Evolutionary conservation across 306 rosid species (phyloP), one percentile per base, ranked within the genome.

Genomic region (Cucurbita moschata): DNA sequence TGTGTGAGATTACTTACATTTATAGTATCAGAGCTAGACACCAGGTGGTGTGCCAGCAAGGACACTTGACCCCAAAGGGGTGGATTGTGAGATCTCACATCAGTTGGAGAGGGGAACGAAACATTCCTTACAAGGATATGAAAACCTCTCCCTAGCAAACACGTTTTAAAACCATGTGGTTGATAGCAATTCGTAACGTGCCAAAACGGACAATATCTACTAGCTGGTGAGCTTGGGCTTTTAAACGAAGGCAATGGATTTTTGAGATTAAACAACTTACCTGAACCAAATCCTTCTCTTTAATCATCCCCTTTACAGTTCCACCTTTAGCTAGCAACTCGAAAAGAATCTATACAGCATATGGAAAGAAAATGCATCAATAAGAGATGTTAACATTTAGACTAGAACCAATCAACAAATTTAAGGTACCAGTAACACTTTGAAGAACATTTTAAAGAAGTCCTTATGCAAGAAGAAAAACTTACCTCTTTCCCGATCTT

Each of bases 401-500:
- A 68, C 6, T 13, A 8, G 13, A 47, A 69, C 19, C 8, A 69
- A 30, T 21, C 18, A 46, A 12, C 40, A 67, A 67, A 6, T 67
- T 21, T 13, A 68, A 26, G 19, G 11, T 43, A 39, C 39, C 55
- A 19, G n/a, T 66, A 39, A 40, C 49, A 63, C 4, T 64, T 9
- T 9, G 37, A 64, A 64, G n/a, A 65, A 68, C 57, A 12, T 14
- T 68, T 47, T 46, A 4, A 6, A 47, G 57, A 67, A 26, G 7
- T 47, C 14, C 0, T 3, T 58, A 71, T 38, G 42, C 23, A 52
- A 79, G 70, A 68, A 76, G 69, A 11, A 67, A 68, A 70, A 21
- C 44, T 78, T 84, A 87, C 97, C 97, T 94, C 89, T 86, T 94
- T 94, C 75, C 97, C 97, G 59, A 94, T 94, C 86, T 94, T 89